Evolutionary conservation across 257 asterid species (phyloP).

Genomic region (Przewalskia tangutica): DNA sequence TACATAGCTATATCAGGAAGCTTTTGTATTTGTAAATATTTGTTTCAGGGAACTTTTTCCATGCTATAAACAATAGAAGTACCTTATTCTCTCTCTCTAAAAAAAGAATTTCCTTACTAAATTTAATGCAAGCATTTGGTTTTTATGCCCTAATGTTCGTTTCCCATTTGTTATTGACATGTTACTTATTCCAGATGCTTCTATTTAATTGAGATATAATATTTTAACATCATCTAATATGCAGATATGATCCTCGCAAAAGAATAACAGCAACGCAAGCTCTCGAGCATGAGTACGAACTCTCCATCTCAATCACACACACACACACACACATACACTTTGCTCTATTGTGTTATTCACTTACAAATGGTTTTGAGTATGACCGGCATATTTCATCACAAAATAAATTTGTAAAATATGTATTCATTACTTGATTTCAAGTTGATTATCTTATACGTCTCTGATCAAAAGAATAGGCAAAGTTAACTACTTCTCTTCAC

Average conservation of each 20-base stretch:
- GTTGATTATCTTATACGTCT: not conserved
- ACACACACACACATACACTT: not conserved
- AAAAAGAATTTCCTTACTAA: not conserved
- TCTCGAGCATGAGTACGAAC: constrained; percentile 90
- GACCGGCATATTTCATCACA: not conserved
- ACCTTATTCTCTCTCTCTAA: not conserved
- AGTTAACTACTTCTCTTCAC: not conserved
- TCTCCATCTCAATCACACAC: constrained; percentile 4
- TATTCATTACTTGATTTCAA: not conserved
- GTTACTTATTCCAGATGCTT: not conserved
- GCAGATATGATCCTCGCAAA: constrained; percentile 92
- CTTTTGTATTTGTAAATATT: not conserved
- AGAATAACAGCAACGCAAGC: constrained; percentile 92
- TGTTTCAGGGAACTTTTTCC: not conserved
- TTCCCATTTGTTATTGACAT: not conserved
- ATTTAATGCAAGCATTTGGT: not conserved
- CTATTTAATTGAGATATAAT: not conserved
- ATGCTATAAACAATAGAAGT: not conserved
- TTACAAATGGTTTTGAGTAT: not conserved
- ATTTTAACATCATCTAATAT: constrained; percentile 9
- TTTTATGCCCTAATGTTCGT: not conserved
- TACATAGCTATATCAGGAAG: not conserved
- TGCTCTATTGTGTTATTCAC: not conserved
- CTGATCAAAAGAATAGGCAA: not conserved
- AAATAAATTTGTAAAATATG: not conserved